Evolutionary conservation across 768 basidiomycete species (phyloP), one percentile per base, ranked within the genome.

Genomic region (Cantharellus cinnabarinus): DNA sequence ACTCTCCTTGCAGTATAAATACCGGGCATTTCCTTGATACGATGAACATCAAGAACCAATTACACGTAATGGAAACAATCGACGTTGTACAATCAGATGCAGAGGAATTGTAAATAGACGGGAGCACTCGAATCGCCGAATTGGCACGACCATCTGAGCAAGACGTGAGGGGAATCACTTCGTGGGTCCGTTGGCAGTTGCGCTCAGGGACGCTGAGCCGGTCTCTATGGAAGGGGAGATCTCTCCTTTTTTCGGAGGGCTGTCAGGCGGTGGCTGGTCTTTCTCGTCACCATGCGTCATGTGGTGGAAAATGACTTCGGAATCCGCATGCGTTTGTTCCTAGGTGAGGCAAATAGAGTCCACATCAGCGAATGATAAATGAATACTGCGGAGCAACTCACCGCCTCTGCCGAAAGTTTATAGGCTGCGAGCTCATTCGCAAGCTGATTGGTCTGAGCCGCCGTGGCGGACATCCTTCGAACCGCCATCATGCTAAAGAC

Each of bases 401-500:
- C 52, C 52, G 14, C 52, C 35, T 37, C 10, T 10, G 52, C 52
- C 14, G 10, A 7, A 7, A 10, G 10, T 37, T 54, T 54, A 37
- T 10, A 54, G 10, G 10, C 10, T 7, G 14, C 10, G 10, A 54
- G 7, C 38, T 54, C 52, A 7, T 10, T 37, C 35, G 52, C 52
- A 7, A 54, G 52, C 10, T 10, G 44, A 48, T 48, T 10, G 7
- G 52, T 7, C 10, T 10, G 10, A 7, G 52, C 7, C 14, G 52
- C 52, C 10, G 10, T 37, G 10, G 38, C 7, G 69, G 51, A 72
- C 82, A 94, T 82, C 60, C 89, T 76, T 64, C 81, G 82, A 69
- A 89, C 77, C 7, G 90, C 89, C 67, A 83, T 82, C 75, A 94
- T 88, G 55, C 85, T 80, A 66, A 83, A 76, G 2, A 88, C 85